Conservation (phyloP, 495 filamentous ascomycete genomes). For the Podospora sp. region DNA sequence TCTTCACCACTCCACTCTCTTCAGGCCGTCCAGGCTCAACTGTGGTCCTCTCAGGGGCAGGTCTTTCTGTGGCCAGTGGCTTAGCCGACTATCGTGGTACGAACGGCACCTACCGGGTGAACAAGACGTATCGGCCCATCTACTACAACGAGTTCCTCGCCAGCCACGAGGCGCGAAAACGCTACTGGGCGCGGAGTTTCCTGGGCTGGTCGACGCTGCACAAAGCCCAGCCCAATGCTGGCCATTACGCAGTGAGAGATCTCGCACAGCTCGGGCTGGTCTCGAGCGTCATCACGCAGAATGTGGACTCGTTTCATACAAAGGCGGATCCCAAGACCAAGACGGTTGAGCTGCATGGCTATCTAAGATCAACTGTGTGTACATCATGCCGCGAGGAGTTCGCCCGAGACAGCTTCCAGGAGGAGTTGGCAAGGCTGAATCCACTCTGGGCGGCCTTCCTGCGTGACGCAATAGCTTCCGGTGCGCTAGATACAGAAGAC, state of each 20-base stretch:
- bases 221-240: conserved; percentile 76
- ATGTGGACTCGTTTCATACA: conserved; percentile 93
- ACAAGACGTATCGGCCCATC: conserved; percentile 85
- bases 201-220: conserved; percentile 84
- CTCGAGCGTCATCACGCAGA: conserved; percentile 84
- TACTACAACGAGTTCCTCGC: conserved; percentile 87
- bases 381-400: conserved; percentile 72
- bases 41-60: conserved; percentile 88
- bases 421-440: conserved; percentile 74
- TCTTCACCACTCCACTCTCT: conserved; percentile 65
- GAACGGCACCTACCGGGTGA: conserved; percentile 89
- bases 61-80: conserved; percentile 90
- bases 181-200: conserved; percentile 96
- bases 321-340: conserved; percentile 71
- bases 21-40: conserved; percentile 47
- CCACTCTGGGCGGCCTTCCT: conserved; percentile 85
- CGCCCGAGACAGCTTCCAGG: conserved; percentile 72
- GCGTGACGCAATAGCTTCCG: conserved; percentile 64
- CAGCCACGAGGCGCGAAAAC: conserved; percentile 83
- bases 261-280: conserved; percentile 73
- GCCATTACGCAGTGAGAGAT: conserved; percentile 73
- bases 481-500: conserved; percentile 77
- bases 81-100: conserved; percentile 89
- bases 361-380: conserved; percentile 78
- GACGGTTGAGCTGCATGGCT: conserved; percentile 89